These are phyloP conservation scores for Nannochloropsis gaditana DNA, from an alignment of 108 stramenopile species.

Conservation along the genomic window DNA sequence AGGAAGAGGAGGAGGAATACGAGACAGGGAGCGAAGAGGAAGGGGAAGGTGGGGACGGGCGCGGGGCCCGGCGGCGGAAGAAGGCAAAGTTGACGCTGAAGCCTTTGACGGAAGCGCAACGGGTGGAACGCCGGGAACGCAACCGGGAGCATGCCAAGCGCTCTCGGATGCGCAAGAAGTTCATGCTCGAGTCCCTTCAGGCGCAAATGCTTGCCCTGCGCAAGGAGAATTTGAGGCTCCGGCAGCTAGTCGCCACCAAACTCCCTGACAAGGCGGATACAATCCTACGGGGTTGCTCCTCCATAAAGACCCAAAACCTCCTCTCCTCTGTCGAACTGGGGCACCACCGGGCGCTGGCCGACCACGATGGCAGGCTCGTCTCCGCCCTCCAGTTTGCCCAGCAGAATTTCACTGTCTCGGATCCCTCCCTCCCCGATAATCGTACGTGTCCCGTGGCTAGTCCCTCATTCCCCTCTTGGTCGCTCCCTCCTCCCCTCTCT, in stretches of 20 bases:
- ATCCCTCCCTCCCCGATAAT: constrained; percentile 94
- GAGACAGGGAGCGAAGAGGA: constrained; percentile 21
- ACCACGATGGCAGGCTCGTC: neutral
- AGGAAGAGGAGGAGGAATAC: neutral
- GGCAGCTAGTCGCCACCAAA: constrained; percentile 25
- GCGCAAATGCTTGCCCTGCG: constrained; percentile 78
- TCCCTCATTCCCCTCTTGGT: neutral
- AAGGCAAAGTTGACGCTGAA: constrained; percentile 37
- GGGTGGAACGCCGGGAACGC: constrained; percentile 60
- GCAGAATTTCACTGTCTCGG: constrained; percentile 59
- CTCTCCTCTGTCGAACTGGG: constrained; percentile 6
- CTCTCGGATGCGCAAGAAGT: constrained; percentile 89
- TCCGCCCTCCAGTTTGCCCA: constrained; percentile 22
- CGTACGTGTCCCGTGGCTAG: constrained; percentile 25
- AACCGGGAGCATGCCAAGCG: constrained; percentile 96
- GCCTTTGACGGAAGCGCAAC: constrained; percentile 45
- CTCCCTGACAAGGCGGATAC: constrained; percentile 39
- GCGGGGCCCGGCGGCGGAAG: constrained; percentile 25
- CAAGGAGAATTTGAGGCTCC: constrained; percentile 66
- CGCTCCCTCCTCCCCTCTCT: neutral
- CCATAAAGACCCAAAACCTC: constrained; percentile 26
- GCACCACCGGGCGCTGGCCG: neutral
- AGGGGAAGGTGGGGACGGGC: constrained; percentile 19
- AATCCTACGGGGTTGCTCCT: constrained; percentile 36
- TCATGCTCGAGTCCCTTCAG: constrained; percentile 84